Base-by-base conservation (phyloP, 2,329 filamentous ascomycete genomes). In the Elsinoe arachidis region DNA sequence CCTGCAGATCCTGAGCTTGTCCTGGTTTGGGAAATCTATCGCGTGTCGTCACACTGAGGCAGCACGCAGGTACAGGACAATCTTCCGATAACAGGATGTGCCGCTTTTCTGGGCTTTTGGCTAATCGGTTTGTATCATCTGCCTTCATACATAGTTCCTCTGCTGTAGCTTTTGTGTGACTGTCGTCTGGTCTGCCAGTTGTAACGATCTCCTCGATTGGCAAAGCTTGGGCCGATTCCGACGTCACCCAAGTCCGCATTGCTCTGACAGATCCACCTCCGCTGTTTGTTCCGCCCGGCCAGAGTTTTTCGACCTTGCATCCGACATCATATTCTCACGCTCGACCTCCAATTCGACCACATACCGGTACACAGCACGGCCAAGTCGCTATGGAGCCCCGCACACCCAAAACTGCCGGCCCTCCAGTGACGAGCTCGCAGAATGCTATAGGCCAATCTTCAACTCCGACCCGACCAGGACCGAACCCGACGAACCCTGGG, bases 401-500 rank as follows among this genome's bases (percentile, higher is more conserved):
- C 26, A 53, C 49, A 9, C 49, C 49, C 12, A 53, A 53, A 19
- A 53, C 30, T 19, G 49, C 49, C 15, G 49, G 49, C 10, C 49
- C 49, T n/a, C 49, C 49, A 9, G 49, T 53, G 17, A 53, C 49
- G n/a, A 53, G 49, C 34, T 39, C 49, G 14, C 49, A 53, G 35
- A 39, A 11, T 23, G 49, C 49, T 21, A 34, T 19, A 10, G 49
- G 34, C n/a, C 49, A 35, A 21, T 53, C 49, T 33, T 15, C 49
- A n/a, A 51, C 14, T 21, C 15, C 49, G 10, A 35, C 10, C 34
- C 37, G 19, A 23, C 49, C 26, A 19, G 49, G 19, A 21, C 33
- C 17, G 7, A 35, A 53, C 17, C 49, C 49, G 15, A 39, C 19
- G 5, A 34, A 37, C 17, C 33, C 33, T 26, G 47, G 33, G 33